Base-by-base conservation (phyloP, 1,139 yeast species). In the Scheffersomyces parashehatae region DNA sequence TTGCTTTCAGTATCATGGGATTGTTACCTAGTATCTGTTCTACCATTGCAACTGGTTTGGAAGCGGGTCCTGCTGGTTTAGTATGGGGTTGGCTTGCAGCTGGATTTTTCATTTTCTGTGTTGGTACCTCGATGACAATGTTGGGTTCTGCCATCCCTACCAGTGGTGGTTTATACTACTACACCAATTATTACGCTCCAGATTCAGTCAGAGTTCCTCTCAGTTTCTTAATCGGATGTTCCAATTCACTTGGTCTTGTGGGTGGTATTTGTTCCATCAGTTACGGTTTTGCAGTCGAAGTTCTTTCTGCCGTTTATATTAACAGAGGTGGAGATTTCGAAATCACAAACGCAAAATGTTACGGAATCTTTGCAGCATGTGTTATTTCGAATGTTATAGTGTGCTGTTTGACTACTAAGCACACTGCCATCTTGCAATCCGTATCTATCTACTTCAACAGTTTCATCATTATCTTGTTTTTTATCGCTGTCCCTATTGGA, bases 81-180 rank as follows among this genome's bases (percentile, higher is more conserved):
- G 77, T 82, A 14, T 85, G 89, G 88, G 88, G 89, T 42, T 85
- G 89, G 88, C 72, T 83, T 44, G 68, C 76, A 40, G 77, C 83
- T 35, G 78, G 80, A n/a, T 49, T 74, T 41, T 83, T 83, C 50
- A 78, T 85, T 47, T 60, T 82, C 41, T 65, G 75, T 46, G 77
- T 81, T 44, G 89, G 88, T 10, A 52, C 75, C 43, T 74, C 85
- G n/a, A 82, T 84, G 70, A 78, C 87, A 12, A 83, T 83, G 50
- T 65, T 83, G 42, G 85, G 85, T 1, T 77, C 84, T 28, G 77
- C 87, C n/a, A 79, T 82, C 58, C 90, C 90, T 40, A 83, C 90
- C 3, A 75, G 84, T 16, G 89, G 90, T 16, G 52, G 45, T 28
- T 46, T 54, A 12, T 48, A 82, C 59, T 82, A 81, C 62, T 65